These are phyloP conservation scores for Chenopodium album DNA, from an alignment of 148 eudicot species.

Conservation along the genomic window DNA sequence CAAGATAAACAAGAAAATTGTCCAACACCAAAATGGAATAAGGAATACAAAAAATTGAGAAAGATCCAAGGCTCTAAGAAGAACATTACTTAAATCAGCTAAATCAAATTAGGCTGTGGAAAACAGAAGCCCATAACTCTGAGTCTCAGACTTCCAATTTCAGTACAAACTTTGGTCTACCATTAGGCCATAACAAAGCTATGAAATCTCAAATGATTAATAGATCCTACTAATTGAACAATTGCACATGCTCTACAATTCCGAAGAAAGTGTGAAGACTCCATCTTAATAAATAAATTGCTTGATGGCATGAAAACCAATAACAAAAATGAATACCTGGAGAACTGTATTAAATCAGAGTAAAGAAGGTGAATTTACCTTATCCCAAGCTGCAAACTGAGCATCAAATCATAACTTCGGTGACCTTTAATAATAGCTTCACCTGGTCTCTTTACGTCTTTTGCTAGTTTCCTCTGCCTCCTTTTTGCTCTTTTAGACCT, in stretches of 20 bases:
- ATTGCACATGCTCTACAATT: neutral
- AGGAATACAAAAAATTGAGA: neutral
- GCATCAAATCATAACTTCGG: constrained; percentile 97
- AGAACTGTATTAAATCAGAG: constrained; percentile 14
- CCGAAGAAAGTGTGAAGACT: neutral
- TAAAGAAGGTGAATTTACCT: constrained; percentile 46
- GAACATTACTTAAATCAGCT: neutral
- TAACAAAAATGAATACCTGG: neutral
- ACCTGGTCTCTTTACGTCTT: constrained; percentile 88
- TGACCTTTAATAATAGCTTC: constrained; percentile 97
- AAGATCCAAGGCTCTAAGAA: neutral
- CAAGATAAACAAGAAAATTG: neutral
- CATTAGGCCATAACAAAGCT: neutral
- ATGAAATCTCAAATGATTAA: neutral
- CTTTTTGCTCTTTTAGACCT: constrained; percentile 64
- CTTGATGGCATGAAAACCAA: neutral
- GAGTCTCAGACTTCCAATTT: neutral
- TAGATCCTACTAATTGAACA: neutral
- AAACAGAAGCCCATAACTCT: neutral
- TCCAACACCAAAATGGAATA: neutral
- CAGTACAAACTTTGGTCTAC: neutral
- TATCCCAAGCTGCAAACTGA: constrained; percentile 97
- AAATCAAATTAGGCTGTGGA: neutral
- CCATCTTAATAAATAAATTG: no score
- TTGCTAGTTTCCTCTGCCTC: constrained; percentile 62